Percentiles rank a stretch among this genome's conserved stretches.
Conservation (phyloP, 805 yeast species). For the Ogataea degrootiae region DNA sequence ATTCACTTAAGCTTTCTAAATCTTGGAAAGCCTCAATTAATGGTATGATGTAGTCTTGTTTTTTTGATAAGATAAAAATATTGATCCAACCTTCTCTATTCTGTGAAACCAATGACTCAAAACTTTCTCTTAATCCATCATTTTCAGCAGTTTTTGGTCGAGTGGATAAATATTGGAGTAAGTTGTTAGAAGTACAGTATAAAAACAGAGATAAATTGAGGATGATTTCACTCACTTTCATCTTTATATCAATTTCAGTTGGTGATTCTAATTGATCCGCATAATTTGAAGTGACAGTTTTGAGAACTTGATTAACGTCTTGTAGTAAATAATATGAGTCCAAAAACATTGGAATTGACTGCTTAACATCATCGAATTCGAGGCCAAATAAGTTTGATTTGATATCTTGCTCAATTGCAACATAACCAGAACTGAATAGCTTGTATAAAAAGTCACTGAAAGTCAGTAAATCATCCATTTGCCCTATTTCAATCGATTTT, state of each 20-base stretch:
- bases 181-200: conserved; percentile 20
- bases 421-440: conserved; percentile 12
- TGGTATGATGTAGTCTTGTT: conserved; percentile 49
- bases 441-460: conserved; percentile 9
- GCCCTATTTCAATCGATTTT: conserved; percentile 1
- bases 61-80: conserved; percentile 45
- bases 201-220: conserved; percentile 20
- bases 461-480: conserved; percentile 8
- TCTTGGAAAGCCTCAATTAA: conserved; percentile 67
- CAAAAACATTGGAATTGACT: conserved; percentile 15
- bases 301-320: conserved; percentile 17
- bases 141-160: background rate
- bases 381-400: conserved; percentile 8
- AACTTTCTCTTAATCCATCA: background rate
- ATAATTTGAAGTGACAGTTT: conserved; percentile 6
- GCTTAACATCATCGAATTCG: conserved; percentile 1
- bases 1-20: conserved; percentile 55
- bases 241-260: conserved; percentile 8
- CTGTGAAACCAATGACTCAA: conserved; percentile 8
- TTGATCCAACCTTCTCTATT: conserved; percentile 51
- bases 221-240: conserved; percentile 12
- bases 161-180: conserved; percentile 3
- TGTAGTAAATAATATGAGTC: conserved; percentile 11
- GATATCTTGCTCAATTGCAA: conserved; percentile 14
- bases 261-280: conserved; percentile 13